Evolutionary conservation across 148 eudicot species (phyloP).

Genomic region (Rhododendron ferrugineum): DNA sequence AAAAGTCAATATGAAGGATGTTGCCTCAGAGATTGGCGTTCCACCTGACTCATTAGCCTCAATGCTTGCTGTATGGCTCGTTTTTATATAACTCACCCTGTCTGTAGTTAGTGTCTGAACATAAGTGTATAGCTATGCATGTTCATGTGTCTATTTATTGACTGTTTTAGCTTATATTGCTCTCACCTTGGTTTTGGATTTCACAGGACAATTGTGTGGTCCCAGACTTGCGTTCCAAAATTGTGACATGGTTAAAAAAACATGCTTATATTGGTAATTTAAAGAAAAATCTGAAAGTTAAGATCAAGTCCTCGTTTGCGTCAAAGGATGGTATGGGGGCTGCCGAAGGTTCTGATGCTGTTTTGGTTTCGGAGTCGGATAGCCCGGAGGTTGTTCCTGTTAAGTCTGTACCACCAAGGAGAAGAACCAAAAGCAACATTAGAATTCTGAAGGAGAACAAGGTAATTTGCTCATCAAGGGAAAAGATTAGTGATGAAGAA

Average conservation of each 20-base stretch:
- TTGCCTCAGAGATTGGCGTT: slow-evolving; percentile 64
- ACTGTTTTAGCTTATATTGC: neutral
- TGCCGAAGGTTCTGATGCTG: slow-evolving; percentile 38
- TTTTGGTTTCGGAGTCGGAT: slow-evolving; percentile 33
- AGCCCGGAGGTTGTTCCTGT: slow-evolving; percentile 54
- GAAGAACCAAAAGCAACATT: slow-evolving; percentile 60
- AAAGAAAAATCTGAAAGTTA: slow-evolving; percentile 44
- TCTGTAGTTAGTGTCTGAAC: slow-evolving; percentile 16
- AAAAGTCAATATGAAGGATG: slow-evolving; percentile 58
- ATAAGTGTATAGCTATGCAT: neutral
- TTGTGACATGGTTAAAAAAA: slow-evolving; percentile 59
- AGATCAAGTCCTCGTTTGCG: slow-evolving; percentile 31
- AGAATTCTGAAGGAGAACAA: slow-evolving; percentile 47
- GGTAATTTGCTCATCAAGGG: slow-evolving; percentile 26
- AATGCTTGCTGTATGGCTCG: slow-evolving; percentile 49
- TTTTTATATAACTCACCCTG: slow-evolving; percentile 8
- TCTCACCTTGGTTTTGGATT: neutral
- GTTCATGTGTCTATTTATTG: neutral
- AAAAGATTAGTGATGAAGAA: slow-evolving; percentile 28
- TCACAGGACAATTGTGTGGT: slow-evolving; percentile 55
- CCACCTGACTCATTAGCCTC: slow-evolving; percentile 56
- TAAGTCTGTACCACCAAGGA: slow-evolving; percentile 68
- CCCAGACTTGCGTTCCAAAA: slow-evolving; percentile 49
- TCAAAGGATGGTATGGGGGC: slow-evolving; percentile 39
- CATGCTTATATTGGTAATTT: slow-evolving; percentile 47